Base-by-base conservation (phyloP, 2,329 filamentous ascomycete species). In the Phyllosticta citribraziliensis region DNA sequence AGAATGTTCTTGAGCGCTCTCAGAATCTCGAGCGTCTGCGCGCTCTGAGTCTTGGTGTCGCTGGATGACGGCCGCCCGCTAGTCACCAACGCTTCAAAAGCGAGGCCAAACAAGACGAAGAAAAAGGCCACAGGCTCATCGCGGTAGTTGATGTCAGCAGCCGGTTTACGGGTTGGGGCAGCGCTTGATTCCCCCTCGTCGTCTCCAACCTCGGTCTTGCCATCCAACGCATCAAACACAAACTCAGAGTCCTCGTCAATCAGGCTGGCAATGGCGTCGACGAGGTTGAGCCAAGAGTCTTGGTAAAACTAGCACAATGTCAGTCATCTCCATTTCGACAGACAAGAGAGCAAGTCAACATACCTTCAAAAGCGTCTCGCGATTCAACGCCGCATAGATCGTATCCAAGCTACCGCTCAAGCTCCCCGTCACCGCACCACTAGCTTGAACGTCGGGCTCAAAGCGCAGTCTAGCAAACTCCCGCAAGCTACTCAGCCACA, bases 91-190 rank as follows among this genome's bases (percentile, higher is more conserved):
- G 95, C 93, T 75, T 99, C 95, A 67, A 99, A 97, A 0, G 93
- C 91, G 62, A 99, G 87, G 11, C 94, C 94, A 68, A 97, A 99
- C 0, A 99, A 82, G 14, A 99, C 93, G 69, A 99, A 99, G 79
- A 99, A 99, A 80, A 99, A 99, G 0, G 94, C 94, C 1, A 97
- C 91, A 0, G 94, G 94, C 72, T 99, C 94, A 70, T 97, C 93
- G 55, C 94, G 89, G 72, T 99, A 99, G 73, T 97, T 97, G 76
- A 99, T 97, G 66, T 93, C 89, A 1, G 73, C 69, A 17, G 72
- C 67, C 11, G 76, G 66, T 25, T 74, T 73, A 35, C 58, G 55
- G n/a, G 51, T 52, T 14, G 56, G 40, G 11, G 24, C 52, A 24
- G 53, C 56, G 3, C 25, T 60, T 8, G 69, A 64, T 14, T 59